Evolutionary conservation across 352 stramenopile genomes (phyloP).

Genomic region (Phytophthora colocasiae): DNA sequence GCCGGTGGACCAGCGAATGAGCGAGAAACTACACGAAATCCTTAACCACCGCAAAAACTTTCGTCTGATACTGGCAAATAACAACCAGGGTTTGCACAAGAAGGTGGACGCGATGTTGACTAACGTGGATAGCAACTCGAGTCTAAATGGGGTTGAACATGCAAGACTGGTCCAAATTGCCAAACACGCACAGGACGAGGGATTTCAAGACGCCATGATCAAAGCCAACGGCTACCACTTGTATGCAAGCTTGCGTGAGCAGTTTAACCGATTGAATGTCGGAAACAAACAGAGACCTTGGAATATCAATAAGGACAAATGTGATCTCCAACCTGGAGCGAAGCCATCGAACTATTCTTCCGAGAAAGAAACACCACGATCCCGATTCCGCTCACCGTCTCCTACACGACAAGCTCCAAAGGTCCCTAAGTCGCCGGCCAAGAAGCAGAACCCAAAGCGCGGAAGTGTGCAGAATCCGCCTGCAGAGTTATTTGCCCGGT

Average conservation of each 20-base stretch:
- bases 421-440: slow-evolving; percentile 24
- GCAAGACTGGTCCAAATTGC: slow-evolving; percentile 49
- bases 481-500: background rate
- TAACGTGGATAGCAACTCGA: slow-evolving; percentile 2
- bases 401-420: slow-evolving; percentile 5
- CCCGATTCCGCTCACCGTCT: slow-evolving; percentile 29
- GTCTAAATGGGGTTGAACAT: slow-evolving; percentile 24
- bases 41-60: slow-evolving; percentile 54
- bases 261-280: slow-evolving; percentile 41
- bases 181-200: slow-evolving; percentile 47
- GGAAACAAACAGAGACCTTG: slow-evolving; percentile 33
- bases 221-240: slow-evolving; percentile 44
- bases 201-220: slow-evolving; percentile 52
- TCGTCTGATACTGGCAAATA: slow-evolving; percentile 44
- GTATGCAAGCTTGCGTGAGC: slow-evolving; percentile 42
- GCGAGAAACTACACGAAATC: slow-evolving; percentile 49
- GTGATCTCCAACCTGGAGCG: slow-evolving; percentile 11
- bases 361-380: background rate
- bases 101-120: slow-evolving; percentile 51
- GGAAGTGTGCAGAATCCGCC: slow-evolving; percentile 8
- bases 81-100: slow-evolving; percentile 54
- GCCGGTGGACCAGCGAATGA: slow-evolving; percentile 41
- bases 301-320: slow-evolving; percentile 41
- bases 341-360: too few species aligned
- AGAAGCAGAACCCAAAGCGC: slow-evolving; percentile 28